A percentile compares a stretch with the other conserved stretches of the same genome.
phyloP scores from a whole-genome alignment of 2,329 filamentous ascomycete species.

The Phialophora tarda region DNA sequence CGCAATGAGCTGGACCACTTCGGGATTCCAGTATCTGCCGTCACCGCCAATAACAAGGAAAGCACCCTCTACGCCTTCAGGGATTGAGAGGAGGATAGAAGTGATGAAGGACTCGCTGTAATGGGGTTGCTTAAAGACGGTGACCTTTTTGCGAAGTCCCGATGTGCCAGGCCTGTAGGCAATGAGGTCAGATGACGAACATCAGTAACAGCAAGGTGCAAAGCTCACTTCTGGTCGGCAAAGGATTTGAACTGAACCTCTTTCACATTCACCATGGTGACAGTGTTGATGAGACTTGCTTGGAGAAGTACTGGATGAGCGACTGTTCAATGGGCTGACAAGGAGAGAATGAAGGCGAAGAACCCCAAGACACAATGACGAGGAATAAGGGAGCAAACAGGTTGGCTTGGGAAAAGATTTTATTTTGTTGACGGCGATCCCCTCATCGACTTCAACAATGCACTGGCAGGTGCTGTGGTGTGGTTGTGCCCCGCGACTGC shows the following conservation, averaged over 20 bases:
- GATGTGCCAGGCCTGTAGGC: slow-evolving; percentile 65
- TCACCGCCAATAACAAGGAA: slow-evolving; percentile 97
- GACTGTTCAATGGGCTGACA: not conserved
- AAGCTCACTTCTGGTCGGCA: slow-evolving; percentile 91
- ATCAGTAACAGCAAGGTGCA: slow-evolving; percentile 23
- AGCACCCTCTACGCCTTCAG: slow-evolving; percentile 84
- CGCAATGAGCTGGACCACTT: slow-evolving; percentile 94
- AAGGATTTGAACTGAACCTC: slow-evolving; percentile 84
- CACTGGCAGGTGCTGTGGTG: not conserved
- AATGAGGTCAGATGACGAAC: slow-evolving; percentile 31
- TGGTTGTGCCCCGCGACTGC: not conserved
- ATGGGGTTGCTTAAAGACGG: slow-evolving; percentile 91
- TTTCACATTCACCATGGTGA: slow-evolving; percentile 54
- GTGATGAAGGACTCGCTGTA: slow-evolving; percentile 97
- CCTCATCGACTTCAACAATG: slow-evolving; percentile 4
- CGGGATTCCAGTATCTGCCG: slow-evolving; percentile 95
- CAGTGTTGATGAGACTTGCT: not conserved
- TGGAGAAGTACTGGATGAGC: not conserved
- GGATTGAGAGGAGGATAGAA: slow-evolving; percentile 93
- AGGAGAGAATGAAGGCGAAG: not conserved
- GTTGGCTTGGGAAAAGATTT: not conserved
- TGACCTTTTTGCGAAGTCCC: slow-evolving; percentile 98
- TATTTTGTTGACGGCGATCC: slow-evolving; percentile 1
- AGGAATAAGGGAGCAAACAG: not conserved
- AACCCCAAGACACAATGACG: not conserved